Evolutionary conservation across 2,329 filamentous ascomycete species (phyloP), one percentile per base, ranked within the genome.

Genomic region (Zymoseptoria pseudotritici): DNA sequence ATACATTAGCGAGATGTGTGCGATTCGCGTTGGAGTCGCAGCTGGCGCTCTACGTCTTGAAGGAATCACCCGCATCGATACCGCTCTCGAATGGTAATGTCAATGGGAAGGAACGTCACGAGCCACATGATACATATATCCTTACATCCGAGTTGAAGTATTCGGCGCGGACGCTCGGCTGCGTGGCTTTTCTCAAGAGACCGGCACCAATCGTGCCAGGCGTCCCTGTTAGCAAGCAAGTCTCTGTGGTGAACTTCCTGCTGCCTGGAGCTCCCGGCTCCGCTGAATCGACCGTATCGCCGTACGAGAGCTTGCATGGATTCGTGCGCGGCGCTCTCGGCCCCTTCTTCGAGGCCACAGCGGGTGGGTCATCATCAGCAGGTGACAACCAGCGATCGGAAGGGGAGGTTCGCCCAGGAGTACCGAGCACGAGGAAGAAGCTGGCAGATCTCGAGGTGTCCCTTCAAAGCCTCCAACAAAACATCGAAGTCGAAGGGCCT

Each of bases 271-370:
- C 86, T 63, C 81, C 88, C 61, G 86, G 84, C 68, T 58, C 65
- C 26, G 56, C 66, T 13, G 61, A 63, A 7, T 82, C 86, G 59
- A 81, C 86, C 24, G 80, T 87, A 58, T 95, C 92, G 53, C 91
- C 93, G 3, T 97, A 91, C 77, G 93, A 97, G 76, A 88, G 93
- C 68, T 81, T 99, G 63, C 91, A 97, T 77, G 91, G 93, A 60
- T 84, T 96, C 69, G 85, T 99, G 66, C 92, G 96, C 76, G 88
- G 91, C 73, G 91, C 90, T 66, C 80, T 99, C 72, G 91, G 90
- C 69, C 94, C 95, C 49, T 97, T 97, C 76, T 99, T 99, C 73
- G 93, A 99, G 79, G 93, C 92, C 68, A 95, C 91, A 74, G 95
- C 92, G 60, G 93, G 91, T 77, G 88, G 82, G 64, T 87, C 91